Evolutionary conservation across 1,284 basidiomycete species (phyloP).

Genomic region (Leccinum proximum): DNA sequence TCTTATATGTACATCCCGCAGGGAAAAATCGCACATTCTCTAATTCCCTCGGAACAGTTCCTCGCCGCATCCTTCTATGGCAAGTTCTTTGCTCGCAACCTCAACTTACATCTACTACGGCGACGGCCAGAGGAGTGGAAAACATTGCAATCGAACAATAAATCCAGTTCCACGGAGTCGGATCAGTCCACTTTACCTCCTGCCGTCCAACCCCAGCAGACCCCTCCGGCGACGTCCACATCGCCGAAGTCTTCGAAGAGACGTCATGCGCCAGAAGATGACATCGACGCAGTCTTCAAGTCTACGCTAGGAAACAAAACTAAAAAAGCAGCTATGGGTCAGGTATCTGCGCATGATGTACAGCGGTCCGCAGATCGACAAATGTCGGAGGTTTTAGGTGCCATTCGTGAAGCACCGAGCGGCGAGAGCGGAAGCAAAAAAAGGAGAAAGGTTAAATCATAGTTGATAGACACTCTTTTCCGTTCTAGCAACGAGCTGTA

Average conservation of each 20-base stretch:
- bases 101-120: constrained; percentile 78
- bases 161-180: constrained; percentile 5
- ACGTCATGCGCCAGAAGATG: constrained; percentile 41
- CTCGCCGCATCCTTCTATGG: constrained; percentile 81
- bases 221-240: neutral
- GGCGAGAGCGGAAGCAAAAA: constrained; percentile 19
- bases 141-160: constrained; percentile 42
- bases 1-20: constrained; percentile 31
- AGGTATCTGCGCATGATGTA: constrained; percentile 7
- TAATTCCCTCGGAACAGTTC: constrained; percentile 66
- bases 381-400: constrained; percentile 33
- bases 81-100: constrained; percentile 79
- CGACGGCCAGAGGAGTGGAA: constrained; percentile 85
- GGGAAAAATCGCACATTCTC: constrained; percentile 88
- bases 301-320: constrained; percentile 51
- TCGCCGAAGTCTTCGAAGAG: constrained; percentile 28
- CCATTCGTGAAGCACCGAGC: constrained; percentile 26
- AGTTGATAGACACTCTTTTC: neutral
- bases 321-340: constrained; percentile 39
- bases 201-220: constrained; percentile 2
- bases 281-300: constrained; percentile 72
- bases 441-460: constrained; percentile 17
- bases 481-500: constrained; percentile 1
- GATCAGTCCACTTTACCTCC: constrained; percentile 7
- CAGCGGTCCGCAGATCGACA: constrained; percentile 22